Evolutionary conservation across 345 rosid species (phyloP).

Genomic region (Limnanthes douglasii): DNA sequence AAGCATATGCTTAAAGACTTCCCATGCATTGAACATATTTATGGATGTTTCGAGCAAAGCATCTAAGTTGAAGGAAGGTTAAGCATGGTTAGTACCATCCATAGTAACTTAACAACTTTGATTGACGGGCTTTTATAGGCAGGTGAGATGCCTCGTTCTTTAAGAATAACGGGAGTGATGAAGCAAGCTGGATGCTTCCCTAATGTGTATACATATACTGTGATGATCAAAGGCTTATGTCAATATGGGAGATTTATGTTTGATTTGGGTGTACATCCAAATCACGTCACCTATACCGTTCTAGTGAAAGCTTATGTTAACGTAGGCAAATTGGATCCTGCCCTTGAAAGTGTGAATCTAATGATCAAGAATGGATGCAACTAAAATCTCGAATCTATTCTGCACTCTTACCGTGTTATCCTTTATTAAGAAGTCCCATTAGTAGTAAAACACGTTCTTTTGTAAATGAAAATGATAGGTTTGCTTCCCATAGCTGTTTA

Average conservation of each 20-base stretch:
- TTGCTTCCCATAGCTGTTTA: constrained; percentile 5
- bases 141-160: constrained; percentile 16
- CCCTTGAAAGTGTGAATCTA: constrained; percentile 17
- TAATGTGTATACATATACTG: constrained; percentile 29
- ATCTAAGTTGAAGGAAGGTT: constrained; percentile 21
- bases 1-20: constrained; percentile 11
- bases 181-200: constrained; percentile 28
- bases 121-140: constrained; percentile 22
- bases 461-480: background rate
- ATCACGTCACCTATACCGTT: constrained; percentile 24
- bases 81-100: constrained; percentile 30
- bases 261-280: constrained; percentile 26
- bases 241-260: constrained; percentile 24
- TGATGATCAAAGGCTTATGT: constrained; percentile 28
- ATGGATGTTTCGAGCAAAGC: constrained; percentile 27
- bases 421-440: constrained; percentile 4
- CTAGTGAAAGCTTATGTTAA: constrained; percentile 23
- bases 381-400: constrained; percentile 17
- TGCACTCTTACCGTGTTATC: constrained; percentile 16
- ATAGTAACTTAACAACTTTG: constrained; percentile 33
- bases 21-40: constrained; percentile 25
- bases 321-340: constrained; percentile 19
- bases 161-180: constrained; percentile 20
- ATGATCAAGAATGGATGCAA: constrained; percentile 27
- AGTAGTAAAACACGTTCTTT: too few species aligned